Evolutionary conservation across 2,329 filamentous ascomycete species (phyloP).

Genomic region (Colletotrichum sansevieriae): DNA sequence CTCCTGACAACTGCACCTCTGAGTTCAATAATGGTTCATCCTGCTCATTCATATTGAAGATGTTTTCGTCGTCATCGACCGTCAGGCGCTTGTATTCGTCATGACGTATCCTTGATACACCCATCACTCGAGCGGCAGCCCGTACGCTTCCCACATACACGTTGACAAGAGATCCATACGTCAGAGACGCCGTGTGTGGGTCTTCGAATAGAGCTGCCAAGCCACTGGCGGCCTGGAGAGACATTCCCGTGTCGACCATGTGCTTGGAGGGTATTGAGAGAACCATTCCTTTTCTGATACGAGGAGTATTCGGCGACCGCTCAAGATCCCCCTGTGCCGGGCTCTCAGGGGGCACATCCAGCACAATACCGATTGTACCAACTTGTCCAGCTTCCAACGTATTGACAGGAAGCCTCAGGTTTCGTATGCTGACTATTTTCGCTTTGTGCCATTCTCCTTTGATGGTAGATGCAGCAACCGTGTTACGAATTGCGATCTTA

Average conservation of each 20-base stretch:
- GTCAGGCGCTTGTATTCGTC: slow-evolving; percentile 33
- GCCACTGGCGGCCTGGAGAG: slow-evolving; percentile 75
- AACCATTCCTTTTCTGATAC: slow-evolving; percentile 85
- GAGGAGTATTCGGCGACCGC: slow-evolving; percentile 51
- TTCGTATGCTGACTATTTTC: slow-evolving; percentile 86
- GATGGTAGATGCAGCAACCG: slow-evolving; percentile 63
- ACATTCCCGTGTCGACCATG: slow-evolving; percentile 67
- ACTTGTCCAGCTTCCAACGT: slow-evolving; percentile 84
- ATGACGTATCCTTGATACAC: slow-evolving; percentile 24
- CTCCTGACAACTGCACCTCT: slow-evolving; percentile 44
- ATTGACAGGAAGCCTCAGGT: slow-evolving; percentile 85
- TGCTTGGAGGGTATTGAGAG: slow-evolving; percentile 73
- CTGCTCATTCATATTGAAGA: slow-evolving; percentile 68
- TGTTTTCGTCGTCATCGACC: slow-evolving; percentile 62
- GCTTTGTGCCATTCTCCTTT: slow-evolving; percentile 84
- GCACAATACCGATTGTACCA: slow-evolving; percentile 85
- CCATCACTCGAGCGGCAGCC: slow-evolving; percentile 77
- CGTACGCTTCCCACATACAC: slow-evolving; percentile 91
- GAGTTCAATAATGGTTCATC: slow-evolving; percentile 45
- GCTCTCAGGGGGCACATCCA: slow-evolving; percentile 59
- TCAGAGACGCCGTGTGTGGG: slow-evolving; percentile 71
- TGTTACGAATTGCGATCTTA: slow-evolving; percentile 65
- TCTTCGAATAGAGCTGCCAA: slow-evolving; percentile 80
- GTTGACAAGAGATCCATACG: slow-evolving; percentile 78
- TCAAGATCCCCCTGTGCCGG: slow-evolving; percentile 48